phyloP scores from a whole-genome alignment of 163 green algal genomes.

The Prototheca cutis region DNA sequence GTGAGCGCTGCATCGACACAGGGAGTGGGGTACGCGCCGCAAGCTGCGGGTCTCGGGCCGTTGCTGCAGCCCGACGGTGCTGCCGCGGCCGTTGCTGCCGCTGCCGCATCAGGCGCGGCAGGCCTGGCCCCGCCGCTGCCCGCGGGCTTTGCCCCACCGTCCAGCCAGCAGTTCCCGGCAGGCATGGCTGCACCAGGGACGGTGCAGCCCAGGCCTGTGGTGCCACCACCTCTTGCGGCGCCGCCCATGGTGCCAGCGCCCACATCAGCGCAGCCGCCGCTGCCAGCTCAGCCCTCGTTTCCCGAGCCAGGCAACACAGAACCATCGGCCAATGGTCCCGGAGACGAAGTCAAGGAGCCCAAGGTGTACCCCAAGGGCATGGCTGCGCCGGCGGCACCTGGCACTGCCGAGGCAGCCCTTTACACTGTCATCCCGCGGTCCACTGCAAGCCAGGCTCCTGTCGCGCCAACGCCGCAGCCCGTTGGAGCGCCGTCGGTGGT shows the following conservation, averaged over 20 bases:
- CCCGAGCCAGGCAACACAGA: neutral
- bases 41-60: too few relatives aligned
- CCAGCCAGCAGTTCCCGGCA: too few relatives aligned
- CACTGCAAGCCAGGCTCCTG: neutral
- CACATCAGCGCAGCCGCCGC: slow-evolving; percentile 7
- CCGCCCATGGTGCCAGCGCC: slow-evolving; percentile 2
- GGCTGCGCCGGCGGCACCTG: neutral
- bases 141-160: too few relatives aligned
- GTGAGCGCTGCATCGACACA: too few relatives aligned
- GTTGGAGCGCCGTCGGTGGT: neutral
- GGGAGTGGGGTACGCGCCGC: too few relatives aligned
- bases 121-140: too few relatives aligned
- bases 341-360: neutral
- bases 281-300: neutral
- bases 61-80: too few relatives aligned
- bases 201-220: neutral
- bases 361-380: slow-evolving; percentile 1
- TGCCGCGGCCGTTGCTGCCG: too few relatives aligned
- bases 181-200: neutral
- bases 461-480: neutral
- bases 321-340: neutral
- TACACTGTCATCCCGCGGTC: neutral
- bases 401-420: slow-evolving; percentile 7
- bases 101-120: too few relatives aligned
- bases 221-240: neutral